Evolutionary conservation across 148 eudicot species (phyloP), one percentile per base, ranked within the genome.

Genomic region (Rhododendron williamsianum): DNA sequence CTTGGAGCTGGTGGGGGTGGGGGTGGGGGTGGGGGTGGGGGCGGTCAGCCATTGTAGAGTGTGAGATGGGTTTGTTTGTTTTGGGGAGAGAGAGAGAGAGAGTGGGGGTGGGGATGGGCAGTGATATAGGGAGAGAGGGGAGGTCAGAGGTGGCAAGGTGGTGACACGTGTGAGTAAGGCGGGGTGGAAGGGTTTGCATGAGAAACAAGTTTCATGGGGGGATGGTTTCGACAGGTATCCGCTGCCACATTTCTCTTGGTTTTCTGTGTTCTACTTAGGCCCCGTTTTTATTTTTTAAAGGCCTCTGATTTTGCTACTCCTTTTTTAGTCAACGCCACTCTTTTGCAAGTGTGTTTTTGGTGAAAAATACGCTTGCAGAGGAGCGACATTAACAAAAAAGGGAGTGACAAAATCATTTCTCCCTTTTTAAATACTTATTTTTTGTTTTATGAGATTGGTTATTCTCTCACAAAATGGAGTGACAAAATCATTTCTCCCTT

Each of bases 1-100:
- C 89, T 82, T 92, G 94, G 91, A 92, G 72, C 81, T 93, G 95
- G 89, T 91, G 94, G 15, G 86, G 84, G 27, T 87, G 95, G 15
- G 86, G 95, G 89, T 91, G 94, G 15, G 86, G 84, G 27, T 87
- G 95, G 15, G 86, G 84, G 25, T 74, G 88, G 0, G 88, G 80
- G 76, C 91, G 90, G 77, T 89, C 88, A 18, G 90, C 85, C 90
- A 78, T 91, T 86, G 43, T 25, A 60, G 15, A 41, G 65, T 27
- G 72, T 27, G 49, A 27, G 15, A 5, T 36, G 56, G 21, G 35
- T 51, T 5, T 71, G 60, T 1, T 71, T 33, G 33, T 30, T 71
- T 27, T 71, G 58, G 1, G 51, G 67, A 30, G 63, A 69, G 72
- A 13, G 36, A 54, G 49, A 27, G 56, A 15, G 51, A 13, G 83